Conservation (phyloP, 2,329 filamentous ascomycete species). For the Ophiostoma australiae region DNA sequence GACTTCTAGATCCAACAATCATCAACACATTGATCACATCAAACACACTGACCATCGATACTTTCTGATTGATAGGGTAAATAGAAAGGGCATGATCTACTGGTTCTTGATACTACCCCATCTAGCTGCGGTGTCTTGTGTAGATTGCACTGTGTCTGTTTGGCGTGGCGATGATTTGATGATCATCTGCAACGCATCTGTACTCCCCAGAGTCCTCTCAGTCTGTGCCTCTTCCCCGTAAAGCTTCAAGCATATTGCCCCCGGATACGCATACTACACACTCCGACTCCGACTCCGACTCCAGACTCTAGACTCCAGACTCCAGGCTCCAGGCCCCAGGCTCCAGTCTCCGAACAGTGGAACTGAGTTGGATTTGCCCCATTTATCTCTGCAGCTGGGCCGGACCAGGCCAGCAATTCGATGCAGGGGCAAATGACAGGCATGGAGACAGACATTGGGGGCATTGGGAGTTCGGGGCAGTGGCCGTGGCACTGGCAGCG, state of each 20-base stretch:
- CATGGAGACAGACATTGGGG: neutral
- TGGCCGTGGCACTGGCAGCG: too few species aligned
- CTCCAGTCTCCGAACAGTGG: neutral
- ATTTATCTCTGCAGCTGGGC: neutral
- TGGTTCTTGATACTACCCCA: conserved; percentile 3
- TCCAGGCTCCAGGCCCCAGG: neutral
- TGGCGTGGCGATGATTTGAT: neutral
- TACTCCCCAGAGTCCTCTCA: neutral
- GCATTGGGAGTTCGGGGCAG: too few species aligned
- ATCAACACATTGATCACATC: neutral
- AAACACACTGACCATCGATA: neutral
- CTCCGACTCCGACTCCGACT: neutral
- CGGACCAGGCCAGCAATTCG: neutral
- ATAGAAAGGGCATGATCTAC: neutral
- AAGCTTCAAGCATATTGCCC: neutral
- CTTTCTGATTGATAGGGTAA: neutral
- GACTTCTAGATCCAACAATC: neutral
- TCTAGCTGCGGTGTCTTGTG: neutral
- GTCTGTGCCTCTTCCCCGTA: neutral
- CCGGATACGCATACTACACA: neutral
- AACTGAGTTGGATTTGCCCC: neutral
- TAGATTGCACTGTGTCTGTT: neutral
- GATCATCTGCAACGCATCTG: neutral
- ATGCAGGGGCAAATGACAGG: conserved; percentile 6
- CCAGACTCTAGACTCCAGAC: neutral